Percentiles rank a stretch among this genome's conserved stretches.
Conservation (phyloP, 768 basidiomycete species). For the Mycena vitilis region DNA sequence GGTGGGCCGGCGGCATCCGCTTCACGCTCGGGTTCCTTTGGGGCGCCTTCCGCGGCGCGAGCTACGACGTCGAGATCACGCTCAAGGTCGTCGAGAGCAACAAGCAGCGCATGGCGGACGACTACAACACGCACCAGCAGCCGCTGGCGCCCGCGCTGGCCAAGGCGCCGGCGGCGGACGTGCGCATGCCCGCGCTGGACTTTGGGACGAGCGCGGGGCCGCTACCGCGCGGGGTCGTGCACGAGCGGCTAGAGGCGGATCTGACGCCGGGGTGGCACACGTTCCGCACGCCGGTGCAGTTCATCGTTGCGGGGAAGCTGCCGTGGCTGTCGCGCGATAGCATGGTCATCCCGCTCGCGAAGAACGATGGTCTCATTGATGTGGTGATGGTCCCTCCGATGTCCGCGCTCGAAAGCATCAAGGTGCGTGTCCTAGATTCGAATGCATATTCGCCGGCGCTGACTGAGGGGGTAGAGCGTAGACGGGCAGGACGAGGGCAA, state of each 20-base stretch:
- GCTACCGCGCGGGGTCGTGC: slow-evolving; percentile 28
- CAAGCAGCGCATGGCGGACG: slow-evolving; percentile 60
- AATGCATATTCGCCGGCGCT: neutral
- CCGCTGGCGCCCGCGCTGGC: slow-evolving; percentile 7
- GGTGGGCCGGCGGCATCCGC: slow-evolving; percentile 41
- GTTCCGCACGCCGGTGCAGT: slow-evolving; percentile 61
- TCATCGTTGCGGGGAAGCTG: slow-evolving; percentile 35
- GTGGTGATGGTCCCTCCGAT: slow-evolving; percentile 42
- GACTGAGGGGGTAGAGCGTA: slow-evolving; percentile 4
- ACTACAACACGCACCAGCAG: slow-evolving; percentile 40
- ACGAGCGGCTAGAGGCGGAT: slow-evolving; percentile 23
- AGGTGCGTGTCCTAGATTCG: slow-evolving; percentile 3
- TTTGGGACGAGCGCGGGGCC: slow-evolving; percentile 25
- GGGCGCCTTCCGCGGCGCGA: slow-evolving; percentile 49
- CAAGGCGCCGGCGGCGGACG: slow-evolving; percentile 18
- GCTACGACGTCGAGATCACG: slow-evolving; percentile 59
- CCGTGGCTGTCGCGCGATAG: slow-evolving; percentile 31
- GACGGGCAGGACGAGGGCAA: slow-evolving; percentile 36
- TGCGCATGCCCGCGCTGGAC: slow-evolving; percentile 40
- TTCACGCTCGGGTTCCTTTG: slow-evolving; percentile 43
- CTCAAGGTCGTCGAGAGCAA: slow-evolving; percentile 62
- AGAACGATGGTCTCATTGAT: slow-evolving; percentile 56
- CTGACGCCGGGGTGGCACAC: slow-evolving; percentile 54
- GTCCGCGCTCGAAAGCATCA: slow-evolving; percentile 26
- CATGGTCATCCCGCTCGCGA: slow-evolving; percentile 48